Evolutionary conservation across 2,329 filamentous ascomycete genomes (phyloP), one percentile per base, ranked within the genome.

Genomic region (Sporothrix brunneoviolacea): DNA sequence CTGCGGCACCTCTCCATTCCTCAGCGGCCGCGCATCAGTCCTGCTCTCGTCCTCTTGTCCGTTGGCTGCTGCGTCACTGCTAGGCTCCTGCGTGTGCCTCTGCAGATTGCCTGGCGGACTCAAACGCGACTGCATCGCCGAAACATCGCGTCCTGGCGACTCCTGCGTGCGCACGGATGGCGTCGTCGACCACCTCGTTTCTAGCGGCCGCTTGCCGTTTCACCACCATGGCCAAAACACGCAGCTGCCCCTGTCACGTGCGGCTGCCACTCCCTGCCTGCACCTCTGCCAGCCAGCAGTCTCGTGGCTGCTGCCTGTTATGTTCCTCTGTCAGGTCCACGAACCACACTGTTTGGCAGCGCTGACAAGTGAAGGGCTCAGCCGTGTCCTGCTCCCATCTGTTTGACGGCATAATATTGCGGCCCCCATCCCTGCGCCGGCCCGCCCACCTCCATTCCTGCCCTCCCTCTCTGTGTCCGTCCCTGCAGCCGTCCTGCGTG

Each of bases 221-320:
- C 47, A 49, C 18, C 38, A 48, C n/a, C 30, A 21, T 33, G 33
- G 44, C 30, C 44, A 21, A 42, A 52, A 52, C 44, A 39, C 33
- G 36, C n/a, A 30, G 6, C 15, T 18, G 22, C 39, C 47, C 38
- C 13, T 48, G 16, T 30, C 50, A 48, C 46, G 46, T 48, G 46
- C 24, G n/a, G n/a, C n/a, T n/a, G n/a, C n/a, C n/a, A n/a, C n/a
- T n/a, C n/a, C n/a, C n/a, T n/a, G n/a, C n/a, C 19, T 4, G 4
- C 4, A 15, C 15, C 32, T 7, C 32, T 35, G 32, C 15, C 32
- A 7, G 27, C 27, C 27, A 30, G 27, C 27, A 30, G 27, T 12
- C 27, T 30, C 27, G 27, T 12, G 7, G n/a, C 27, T 7, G n/a
- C n/a, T n/a, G n/a, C n/a, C n/a, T n/a, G n/a, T n/a, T n/a, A n/a